These are phyloP conservation scores for Pythium myriotylum DNA, from an alignment of 352 stramenopile genomes.

Conservation along the genomic window DNA sequence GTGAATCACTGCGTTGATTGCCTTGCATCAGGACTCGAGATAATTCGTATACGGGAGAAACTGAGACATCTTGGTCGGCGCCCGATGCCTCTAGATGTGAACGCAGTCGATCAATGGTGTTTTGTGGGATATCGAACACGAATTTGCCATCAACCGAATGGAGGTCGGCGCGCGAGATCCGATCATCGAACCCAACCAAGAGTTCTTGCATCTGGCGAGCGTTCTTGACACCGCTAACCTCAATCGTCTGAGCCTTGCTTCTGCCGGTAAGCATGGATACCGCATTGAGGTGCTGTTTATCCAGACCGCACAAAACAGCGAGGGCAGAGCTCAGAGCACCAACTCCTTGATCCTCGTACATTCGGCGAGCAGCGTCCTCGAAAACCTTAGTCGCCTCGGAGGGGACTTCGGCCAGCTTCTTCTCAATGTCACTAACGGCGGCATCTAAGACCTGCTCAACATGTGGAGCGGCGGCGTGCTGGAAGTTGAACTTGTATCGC, in stretches of 20 bases:
- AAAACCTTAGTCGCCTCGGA: conserved; percentile 53
- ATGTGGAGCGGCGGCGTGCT: conserved; percentile 52
- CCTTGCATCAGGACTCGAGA: conserved; percentile 49
- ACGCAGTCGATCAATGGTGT: conserved; percentile 49
- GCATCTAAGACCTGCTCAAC: conserved; percentile 67
- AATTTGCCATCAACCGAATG: conserved; percentile 65
- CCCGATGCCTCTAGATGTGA: conserved; percentile 40
- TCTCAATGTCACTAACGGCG: conserved; percentile 51
- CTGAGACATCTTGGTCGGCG: conserved; percentile 36
- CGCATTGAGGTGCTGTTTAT: conserved; percentile 61
- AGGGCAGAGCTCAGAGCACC: conserved; percentile 64
- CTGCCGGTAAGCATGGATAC: conserved; percentile 82
- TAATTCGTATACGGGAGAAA: conserved; percentile 56
- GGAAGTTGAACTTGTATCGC: conserved; percentile 78
- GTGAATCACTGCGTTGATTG: conserved; percentile 21
- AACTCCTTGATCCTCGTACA: conserved; percentile 63
- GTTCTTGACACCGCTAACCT: conserved; percentile 50
- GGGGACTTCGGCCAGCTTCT: conserved; percentile 56
- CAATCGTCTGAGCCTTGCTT: conserved; percentile 62
- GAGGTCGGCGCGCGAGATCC: conserved; percentile 46
- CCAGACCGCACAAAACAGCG: conserved; percentile 76
- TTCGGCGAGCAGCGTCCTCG: conserved; percentile 49
- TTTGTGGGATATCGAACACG: conserved; percentile 66
- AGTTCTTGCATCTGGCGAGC: conserved; percentile 54
- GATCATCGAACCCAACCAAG: conserved; percentile 45